Base-by-base conservation (phyloP, 2,329 filamentous ascomycete species). In the Metarhizium anisopliae region DNA sequence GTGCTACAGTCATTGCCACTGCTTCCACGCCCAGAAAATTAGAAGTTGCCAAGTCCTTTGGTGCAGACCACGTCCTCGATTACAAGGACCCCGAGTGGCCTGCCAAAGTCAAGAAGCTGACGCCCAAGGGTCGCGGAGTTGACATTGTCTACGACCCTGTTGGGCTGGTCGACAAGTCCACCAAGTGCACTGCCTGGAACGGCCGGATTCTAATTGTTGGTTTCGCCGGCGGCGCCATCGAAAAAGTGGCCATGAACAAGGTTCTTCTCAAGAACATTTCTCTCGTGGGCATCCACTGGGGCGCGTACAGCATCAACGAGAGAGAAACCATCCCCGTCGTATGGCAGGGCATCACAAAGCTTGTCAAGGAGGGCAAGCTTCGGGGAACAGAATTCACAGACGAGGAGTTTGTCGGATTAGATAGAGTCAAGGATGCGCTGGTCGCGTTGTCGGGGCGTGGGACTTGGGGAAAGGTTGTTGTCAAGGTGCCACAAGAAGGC, bases 121-220 rank as follows among this genome's bases (percentile, higher is more conserved):
- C 87, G 4, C 89, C 89, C 0, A 82, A 84, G 59, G 81, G 81
- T 1, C 71, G 75, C 49, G 83, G 91, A 11, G 92, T 96, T 18
- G 92, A 97, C 71, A 90, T 97, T 53, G 92, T 97, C 25, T 97
- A 90, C 74, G 93, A 97, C 70, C 91, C 93, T 13, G 93, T 97
- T 1, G 93, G 93, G 1, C 74, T 96, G 68, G 89, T 96, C 52
- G 90, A 95, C 61, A 81, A 84, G 67, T 90, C 86, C 62, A 89
- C 92, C 62, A 96, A 95, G 73, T 96, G 93, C 74, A 89, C 87
- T 3, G 88, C 90, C 3, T 97, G 91, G 92, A 96, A 96, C 70
- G 93, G 89, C 1, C 81, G 92, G 13, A 79, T 97, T 55, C 74
- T 96, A 47, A 84, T 97, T 5, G 86, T 97, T 62, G 93, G 93